A percentile compares a stretch with the other conserved stretches of the same genome.
These are phyloP conservation scores for Jackrogersella multiformis DNA, from an alignment of 495 filamentous ascomycete species.

Conservation along the genomic window DNA sequence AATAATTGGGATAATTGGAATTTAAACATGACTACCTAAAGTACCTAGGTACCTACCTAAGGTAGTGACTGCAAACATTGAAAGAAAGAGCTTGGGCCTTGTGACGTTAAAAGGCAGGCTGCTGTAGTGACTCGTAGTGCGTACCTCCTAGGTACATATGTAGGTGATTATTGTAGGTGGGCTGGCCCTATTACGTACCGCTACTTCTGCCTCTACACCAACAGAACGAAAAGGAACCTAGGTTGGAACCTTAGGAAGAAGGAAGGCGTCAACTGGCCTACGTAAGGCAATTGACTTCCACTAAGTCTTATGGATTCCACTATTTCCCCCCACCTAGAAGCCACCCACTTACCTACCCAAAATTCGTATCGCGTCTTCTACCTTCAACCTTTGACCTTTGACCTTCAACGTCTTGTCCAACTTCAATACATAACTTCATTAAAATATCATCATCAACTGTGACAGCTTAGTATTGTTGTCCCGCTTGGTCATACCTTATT, in stretches of 20 bases:
- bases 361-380: too few relatives aligned
- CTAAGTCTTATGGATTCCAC: background rate
- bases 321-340: slow-evolving; percentile 3
- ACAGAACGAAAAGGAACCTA: slow-evolving; percentile 6
- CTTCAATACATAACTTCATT: background rate
- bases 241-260: too few relatives aligned
- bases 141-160: background rate
- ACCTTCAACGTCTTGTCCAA: background rate
- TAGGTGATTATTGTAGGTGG: background rate
- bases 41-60: too few relatives aligned
- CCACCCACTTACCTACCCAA: too few relatives aligned
- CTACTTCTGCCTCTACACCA: slow-evolving; percentile 23
- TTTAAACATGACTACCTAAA: background rate
- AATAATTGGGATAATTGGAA: background rate
- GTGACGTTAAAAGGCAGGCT: background rate
- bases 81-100: slow-evolving; percentile 9
- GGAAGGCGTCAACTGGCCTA: slow-evolving; percentile 7
- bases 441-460: slow-evolving; percentile 17
- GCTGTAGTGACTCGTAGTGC: slow-evolving; percentile 3
- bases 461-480: background rate
- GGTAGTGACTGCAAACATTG: too few relatives aligned
- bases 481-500: slow-evolving; percentile 3
- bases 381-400: background rate
- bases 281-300: slow-evolving; percentile 19
- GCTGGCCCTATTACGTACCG: slow-evolving; percentile 31